These are phyloP conservation scores for Pythium dissimile DNA, from an alignment of 352 stramenopile genomes.

Conservation along the genomic window DNA sequence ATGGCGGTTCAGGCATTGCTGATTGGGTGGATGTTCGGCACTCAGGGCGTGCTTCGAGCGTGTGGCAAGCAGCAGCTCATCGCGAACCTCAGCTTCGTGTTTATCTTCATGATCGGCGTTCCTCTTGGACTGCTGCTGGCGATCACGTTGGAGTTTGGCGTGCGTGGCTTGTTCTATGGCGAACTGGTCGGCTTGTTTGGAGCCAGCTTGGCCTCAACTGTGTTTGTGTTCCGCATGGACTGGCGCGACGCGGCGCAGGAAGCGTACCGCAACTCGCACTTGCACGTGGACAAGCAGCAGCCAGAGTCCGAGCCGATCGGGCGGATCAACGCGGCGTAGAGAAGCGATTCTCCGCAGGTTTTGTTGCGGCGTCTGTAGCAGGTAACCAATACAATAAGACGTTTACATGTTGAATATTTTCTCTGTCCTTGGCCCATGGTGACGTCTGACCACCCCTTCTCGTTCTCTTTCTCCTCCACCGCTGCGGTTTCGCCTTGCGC, in stretches of 20 bases:
- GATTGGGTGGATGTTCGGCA: conserved; percentile 35
- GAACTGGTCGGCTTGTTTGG: background rate
- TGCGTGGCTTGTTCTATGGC: conserved; percentile 23
- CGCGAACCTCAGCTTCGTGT: conserved; percentile 45
- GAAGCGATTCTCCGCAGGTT: no score
- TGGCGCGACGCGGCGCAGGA: conserved; percentile 17
- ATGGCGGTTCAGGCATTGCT: conserved; percentile 29
- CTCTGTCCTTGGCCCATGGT: no score
- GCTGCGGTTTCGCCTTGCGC: background rate
- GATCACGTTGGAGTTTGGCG: conserved; percentile 34
- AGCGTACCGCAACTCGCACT: conserved; percentile 23
- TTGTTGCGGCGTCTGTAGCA: no score
- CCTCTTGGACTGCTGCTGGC: conserved; percentile 41
- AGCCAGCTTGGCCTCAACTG: background rate
- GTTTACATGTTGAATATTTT: no score
- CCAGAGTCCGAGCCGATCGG: background rate
- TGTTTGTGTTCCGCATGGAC: conserved; percentile 17
- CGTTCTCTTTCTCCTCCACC: background rate
- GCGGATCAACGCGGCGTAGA: no score
- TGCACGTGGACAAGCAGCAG: conserved; percentile 17
- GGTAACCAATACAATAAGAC: no score
- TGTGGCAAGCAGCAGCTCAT: conserved; percentile 44
- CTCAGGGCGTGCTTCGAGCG: conserved; percentile 39
- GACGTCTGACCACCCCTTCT: no score
- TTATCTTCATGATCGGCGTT: conserved; percentile 43